Conservation (phyloP, 768 basidiomycete species). For the Obba rivulosa region DNA sequence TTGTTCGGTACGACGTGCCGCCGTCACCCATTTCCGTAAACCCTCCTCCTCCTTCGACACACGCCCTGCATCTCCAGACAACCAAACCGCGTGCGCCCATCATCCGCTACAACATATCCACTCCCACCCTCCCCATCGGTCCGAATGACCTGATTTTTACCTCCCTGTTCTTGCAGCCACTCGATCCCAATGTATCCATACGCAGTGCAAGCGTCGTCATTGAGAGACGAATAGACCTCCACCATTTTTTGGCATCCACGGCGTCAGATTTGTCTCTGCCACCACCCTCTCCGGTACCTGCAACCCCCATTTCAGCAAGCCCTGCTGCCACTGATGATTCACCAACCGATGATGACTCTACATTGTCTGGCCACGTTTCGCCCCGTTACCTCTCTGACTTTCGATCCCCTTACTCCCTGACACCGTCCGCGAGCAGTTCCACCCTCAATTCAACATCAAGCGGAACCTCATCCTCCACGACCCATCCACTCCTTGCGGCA, state of each 20-base stretch:
- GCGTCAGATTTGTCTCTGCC: neutral
- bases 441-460: neutral
- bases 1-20: slow-evolving; percentile 62
- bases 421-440: slow-evolving; percentile 1
- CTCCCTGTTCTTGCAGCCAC: slow-evolving; percentile 54
- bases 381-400: too few species aligned
- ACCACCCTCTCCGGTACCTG: slow-evolving; percentile 9
- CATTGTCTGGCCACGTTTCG: too few species aligned
- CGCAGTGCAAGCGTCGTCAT: slow-evolving; percentile 60
- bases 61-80: slow-evolving; percentile 32
- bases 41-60: slow-evolving; percentile 31
- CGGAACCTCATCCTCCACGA: slow-evolving; percentile 8
- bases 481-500: slow-evolving; percentile 11
- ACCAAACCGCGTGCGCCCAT: slow-evolving; percentile 51
- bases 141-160: slow-evolving; percentile 70
- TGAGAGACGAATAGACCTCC: slow-evolving; percentile 66
- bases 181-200: slow-evolving; percentile 51
- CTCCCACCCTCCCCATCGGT: slow-evolving; percentile 56
- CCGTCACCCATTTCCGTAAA: slow-evolving; percentile 10
- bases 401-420: neutral
- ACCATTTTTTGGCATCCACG: slow-evolving; percentile 11
- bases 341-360: too few species aligned
- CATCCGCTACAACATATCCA: slow-evolving; percentile 54
- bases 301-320: neutral
- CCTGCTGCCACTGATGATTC: neutral